These are phyloP conservation scores for Calonectria pauciramosa DNA, from an alignment of 2,329 filamentous ascomycete species.

Conservation along the genomic window DNA sequence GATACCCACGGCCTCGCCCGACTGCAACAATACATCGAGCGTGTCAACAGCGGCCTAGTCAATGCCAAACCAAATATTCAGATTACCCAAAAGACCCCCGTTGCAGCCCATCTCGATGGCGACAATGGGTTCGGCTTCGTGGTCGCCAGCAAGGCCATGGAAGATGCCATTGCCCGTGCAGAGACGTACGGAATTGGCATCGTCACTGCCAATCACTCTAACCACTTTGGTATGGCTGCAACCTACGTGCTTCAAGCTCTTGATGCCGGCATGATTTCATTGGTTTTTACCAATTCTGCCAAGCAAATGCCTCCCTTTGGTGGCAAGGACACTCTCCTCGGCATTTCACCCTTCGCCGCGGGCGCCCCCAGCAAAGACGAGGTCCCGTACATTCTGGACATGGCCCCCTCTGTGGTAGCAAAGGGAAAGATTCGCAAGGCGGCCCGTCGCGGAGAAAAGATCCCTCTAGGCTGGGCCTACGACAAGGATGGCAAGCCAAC, in stretches of 20 bases:
- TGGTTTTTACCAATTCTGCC: slow-evolving; percentile 30
- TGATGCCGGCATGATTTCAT: slow-evolving; percentile 24
- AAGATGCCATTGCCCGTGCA: slow-evolving; percentile 25
- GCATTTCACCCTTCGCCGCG: slow-evolving; percentile 27
- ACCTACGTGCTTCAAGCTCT: slow-evolving; percentile 28
- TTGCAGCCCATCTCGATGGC: slow-evolving; percentile 25
- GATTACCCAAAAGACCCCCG: slow-evolving; percentile 27
- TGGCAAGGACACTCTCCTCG: slow-evolving; percentile 27
- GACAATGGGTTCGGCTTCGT: slow-evolving; percentile 31
- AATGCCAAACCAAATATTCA: slow-evolving; percentile 23
- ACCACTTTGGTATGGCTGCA: slow-evolving; percentile 32
- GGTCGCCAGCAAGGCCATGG: slow-evolving; percentile 26
- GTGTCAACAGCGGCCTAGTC: slow-evolving; percentile 26
- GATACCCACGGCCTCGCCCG: slow-evolving; percentile 28
- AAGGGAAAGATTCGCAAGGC: slow-evolving; percentile 30
- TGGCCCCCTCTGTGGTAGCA: slow-evolving; percentile 26
- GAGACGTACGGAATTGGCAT: slow-evolving; percentile 30
- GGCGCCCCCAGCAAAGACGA: slow-evolving; percentile 27
- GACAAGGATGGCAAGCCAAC: slow-evolving; percentile 27
- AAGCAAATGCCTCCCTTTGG: slow-evolving; percentile 32
- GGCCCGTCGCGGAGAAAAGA: slow-evolving; percentile 26
- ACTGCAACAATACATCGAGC: slow-evolving; percentile 26
- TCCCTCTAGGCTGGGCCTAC: slow-evolving; percentile 25
- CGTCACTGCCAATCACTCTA: slow-evolving; percentile 25
- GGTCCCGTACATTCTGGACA: slow-evolving; percentile 27